A percentile compares a stretch with the other conserved stretches of the same genome.
phyloP scores from a whole-genome alignment of 345 rosid genomes.

The Triadica sebifera region DNA sequence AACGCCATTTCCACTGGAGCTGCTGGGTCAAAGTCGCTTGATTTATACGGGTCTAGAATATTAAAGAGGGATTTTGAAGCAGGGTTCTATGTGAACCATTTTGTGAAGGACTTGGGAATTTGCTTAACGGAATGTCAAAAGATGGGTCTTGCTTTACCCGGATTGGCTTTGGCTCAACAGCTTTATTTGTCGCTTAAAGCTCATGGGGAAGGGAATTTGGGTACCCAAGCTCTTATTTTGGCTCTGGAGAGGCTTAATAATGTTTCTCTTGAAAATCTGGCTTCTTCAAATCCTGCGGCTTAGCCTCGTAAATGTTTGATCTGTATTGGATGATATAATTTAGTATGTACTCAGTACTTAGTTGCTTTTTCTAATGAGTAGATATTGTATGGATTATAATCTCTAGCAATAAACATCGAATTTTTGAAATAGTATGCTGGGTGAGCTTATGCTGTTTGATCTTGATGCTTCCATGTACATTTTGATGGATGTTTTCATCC shows the following conservation, averaged over 20 bases:
- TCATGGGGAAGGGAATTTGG: slow-evolving; percentile 75
- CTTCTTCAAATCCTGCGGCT: slow-evolving; percentile 1
- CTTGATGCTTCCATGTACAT: neutral
- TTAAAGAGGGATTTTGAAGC: slow-evolving; percentile 80
- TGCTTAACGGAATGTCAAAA: slow-evolving; percentile 77
- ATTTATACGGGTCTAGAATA: slow-evolving; percentile 58
- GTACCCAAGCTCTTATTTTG: slow-evolving; percentile 77
- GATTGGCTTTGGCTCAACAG: slow-evolving; percentile 82
- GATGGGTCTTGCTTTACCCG: slow-evolving; percentile 89
- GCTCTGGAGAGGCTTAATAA: slow-evolving; percentile 84
- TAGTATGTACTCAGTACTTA: neutral
- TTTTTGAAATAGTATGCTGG: too few relatives aligned
- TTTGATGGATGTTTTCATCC: neutral
- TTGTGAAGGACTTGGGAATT: slow-evolving; percentile 85
- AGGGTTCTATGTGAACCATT: slow-evolving; percentile 81
- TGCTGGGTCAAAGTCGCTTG: slow-evolving; percentile 74
- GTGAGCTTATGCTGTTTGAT: neutral
- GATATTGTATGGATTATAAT: slow-evolving; percentile 5
- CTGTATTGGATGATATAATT: neutral
- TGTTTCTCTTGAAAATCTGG: slow-evolving; percentile 39
- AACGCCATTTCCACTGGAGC: slow-evolving; percentile 67
- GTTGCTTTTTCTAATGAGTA: neutral
- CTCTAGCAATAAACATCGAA: neutral
- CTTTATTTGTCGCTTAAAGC: slow-evolving; percentile 91
- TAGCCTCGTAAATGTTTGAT: slow-evolving; percentile 22